Evolutionary conservation across 2,329 filamentous ascomycete genomes (phyloP), one percentile per base, ranked within the genome.

Genomic region (Aureobasidium pullulans): DNA sequence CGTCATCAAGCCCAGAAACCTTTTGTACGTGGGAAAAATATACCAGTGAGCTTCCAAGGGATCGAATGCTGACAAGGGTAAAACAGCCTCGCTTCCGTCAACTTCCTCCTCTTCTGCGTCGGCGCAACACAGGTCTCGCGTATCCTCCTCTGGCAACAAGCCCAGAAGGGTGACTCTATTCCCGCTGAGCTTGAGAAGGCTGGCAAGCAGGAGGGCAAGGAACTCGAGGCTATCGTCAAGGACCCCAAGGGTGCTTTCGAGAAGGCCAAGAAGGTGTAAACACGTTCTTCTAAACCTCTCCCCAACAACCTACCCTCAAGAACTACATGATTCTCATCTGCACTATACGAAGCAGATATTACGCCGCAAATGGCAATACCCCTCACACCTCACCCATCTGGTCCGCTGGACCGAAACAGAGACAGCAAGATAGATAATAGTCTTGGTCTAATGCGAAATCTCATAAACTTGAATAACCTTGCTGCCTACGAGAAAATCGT

Each of bases 41-140:
- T 2, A 36, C 13, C 4, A 36, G 34, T 8, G 34, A 36, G 2
- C 34, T 36, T 13, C 3, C 2, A 36, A 15, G 2, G 2, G 10
- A 15, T 29, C 44, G n/a, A 7, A 15, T 34, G 39, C 39, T 54
- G 39, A 54, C 16, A 16, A n/a, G 11, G 9, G 10, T 11, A 9
- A 66, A 43, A 15, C 63, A 91, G 88, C 62, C 86, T 99, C 61
- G 94, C 94, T 62, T 86, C 91, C 59, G 94, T 97, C 72, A 99
- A 99, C 84, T 96, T 96, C 84, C 95, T 96, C 82, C 88, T 99
- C 68, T 93, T 89, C 69, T 78, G 87, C 66, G 92, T 96, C 64
- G 94, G 94, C 68, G 78, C 89, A 61, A 82, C 90, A 65, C 94
- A 99, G 80, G 81, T 90, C 65, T 78, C 78, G 65, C 87, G 94